Percentiles rank a stretch among this genome's conserved stretches.
phyloP scores from a whole-genome alignment of 331 rosid genomes.

The Rosa hybrid region DNA sequence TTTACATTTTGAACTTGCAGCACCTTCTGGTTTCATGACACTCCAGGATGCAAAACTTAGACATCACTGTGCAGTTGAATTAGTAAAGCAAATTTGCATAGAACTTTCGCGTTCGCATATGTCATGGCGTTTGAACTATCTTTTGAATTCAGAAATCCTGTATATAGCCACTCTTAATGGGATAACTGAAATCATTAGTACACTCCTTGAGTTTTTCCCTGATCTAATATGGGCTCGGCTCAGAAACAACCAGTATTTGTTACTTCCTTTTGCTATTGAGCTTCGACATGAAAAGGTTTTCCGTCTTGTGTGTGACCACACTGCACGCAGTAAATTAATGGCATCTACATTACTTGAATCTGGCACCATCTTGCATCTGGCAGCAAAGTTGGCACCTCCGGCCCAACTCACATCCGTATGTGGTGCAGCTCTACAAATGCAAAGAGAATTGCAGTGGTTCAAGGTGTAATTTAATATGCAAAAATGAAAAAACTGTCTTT shows the following conservation, averaged over 20 bases:
- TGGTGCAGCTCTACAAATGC: constrained; percentile 58
- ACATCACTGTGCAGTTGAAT: constrained; percentile 18
- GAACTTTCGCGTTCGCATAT: not conserved
- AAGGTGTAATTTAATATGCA: not conserved
- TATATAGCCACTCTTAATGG: constrained; percentile 14
- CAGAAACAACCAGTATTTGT: not conserved
- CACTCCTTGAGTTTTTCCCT: constrained; percentile 41
- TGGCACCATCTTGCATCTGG: constrained; percentile 46
- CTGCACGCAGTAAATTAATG: constrained; percentile 30
- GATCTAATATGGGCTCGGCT: constrained; percentile 42
- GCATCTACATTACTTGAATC: constrained; percentile 18
- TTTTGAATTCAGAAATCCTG: not conserved
- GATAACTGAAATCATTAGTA: constrained; percentile 44
- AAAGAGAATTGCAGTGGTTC: constrained; percentile 44
- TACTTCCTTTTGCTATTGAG: constrained; percentile 41
- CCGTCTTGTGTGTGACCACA: constrained; percentile 36
- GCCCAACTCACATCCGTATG: constrained; percentile 35
- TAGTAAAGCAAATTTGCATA: not conserved
- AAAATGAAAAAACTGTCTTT: not conserved
- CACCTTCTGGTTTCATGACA: not conserved
- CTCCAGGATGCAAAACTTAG: constrained; percentile 16
- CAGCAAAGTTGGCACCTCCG: constrained; percentile 42
- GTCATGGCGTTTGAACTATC: not conserved
- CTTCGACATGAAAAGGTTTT: constrained; percentile 51
- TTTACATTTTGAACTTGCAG: constrained; percentile 8